Evolutionary conservation across 331 rosid genomes (phyloP).

Genomic region (Spiraea crenata): DNA sequence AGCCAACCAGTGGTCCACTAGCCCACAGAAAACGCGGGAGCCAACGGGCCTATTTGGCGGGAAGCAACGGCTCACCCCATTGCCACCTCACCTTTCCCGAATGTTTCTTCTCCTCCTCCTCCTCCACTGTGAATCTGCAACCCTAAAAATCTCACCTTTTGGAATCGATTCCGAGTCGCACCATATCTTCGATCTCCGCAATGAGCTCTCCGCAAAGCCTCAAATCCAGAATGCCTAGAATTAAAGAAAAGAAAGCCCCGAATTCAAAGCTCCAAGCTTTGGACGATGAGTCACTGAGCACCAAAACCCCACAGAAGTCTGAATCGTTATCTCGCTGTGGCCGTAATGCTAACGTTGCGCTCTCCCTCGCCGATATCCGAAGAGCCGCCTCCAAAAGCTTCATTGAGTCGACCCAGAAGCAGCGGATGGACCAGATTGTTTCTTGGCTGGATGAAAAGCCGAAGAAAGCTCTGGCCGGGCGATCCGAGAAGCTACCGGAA

Average conservation of each 20-base stretch:
- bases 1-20: not conserved
- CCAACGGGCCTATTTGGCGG: conserved; percentile 64
- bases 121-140: not conserved
- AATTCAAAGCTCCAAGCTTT: conserved; percentile 14
- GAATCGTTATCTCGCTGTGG: not conserved
- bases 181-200: not conserved
- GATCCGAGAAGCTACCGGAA: no score
- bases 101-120: not conserved
- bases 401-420: conserved; percentile 25
- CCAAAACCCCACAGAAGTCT: conserved; percentile 68
- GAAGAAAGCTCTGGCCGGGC: not conserved
- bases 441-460: conserved; percentile 18
- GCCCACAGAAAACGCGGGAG: not conserved
- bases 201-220: conserved; percentile 40
- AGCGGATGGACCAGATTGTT: conserved; percentile 12
- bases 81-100: conserved; percentile 16
- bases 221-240: conserved; percentile 28
- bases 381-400: conserved; percentile 16
- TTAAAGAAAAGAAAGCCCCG: not conserved
- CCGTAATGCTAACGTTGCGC: not conserved
- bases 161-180: not conserved
- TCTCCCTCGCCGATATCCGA: not conserved
- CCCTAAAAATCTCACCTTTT: not conserved
- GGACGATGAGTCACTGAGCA: conserved; percentile 23
- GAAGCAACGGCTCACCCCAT: conserved; percentile 34